These are phyloP conservation scores for Penicillium atrosanguineum DNA, from an alignment of 495 filamentous ascomycete species.

Conservation along the genomic window DNA sequence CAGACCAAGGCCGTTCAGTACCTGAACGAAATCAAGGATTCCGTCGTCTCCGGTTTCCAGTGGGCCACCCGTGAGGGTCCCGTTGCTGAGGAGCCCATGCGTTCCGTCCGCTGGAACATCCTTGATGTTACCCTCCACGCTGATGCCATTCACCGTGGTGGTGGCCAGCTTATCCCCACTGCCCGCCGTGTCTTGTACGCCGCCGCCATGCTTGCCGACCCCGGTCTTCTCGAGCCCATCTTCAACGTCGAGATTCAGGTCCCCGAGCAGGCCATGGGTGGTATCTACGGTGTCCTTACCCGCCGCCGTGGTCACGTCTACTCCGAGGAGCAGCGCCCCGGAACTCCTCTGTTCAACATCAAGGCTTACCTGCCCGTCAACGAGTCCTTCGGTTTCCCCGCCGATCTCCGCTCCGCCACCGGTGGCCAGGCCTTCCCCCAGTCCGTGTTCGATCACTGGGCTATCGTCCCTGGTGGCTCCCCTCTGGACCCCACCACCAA, in stretches of 20 bases:
- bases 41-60: constrained; percentile 99
- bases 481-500: constrained; percentile 82
- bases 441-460: constrained; percentile 98
- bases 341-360: constrained; percentile 98
- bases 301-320: constrained; percentile 98
- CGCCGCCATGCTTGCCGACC: constrained; percentile 84
- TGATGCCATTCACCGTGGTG: constrained; percentile 99
- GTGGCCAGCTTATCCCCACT: constrained; percentile 98
- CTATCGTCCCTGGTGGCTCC: constrained; percentile 89
- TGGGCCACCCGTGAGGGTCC: constrained; percentile 98
- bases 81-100: constrained; percentile 97
- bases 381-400: constrained; percentile 99
- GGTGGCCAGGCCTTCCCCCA: constrained; percentile 99
- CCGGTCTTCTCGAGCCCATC: constrained; percentile 90
- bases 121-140: constrained; percentile 99
- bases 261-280: constrained; percentile 97
- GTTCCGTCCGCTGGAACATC: constrained; percentile 95
- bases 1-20: constrained; percentile 99
- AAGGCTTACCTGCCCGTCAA: constrained; percentile 99
- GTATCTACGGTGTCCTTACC: constrained; percentile 99
- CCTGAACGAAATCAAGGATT: constrained; percentile 99
- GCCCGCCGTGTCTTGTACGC: constrained; percentile 97
- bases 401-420: constrained; percentile 89
- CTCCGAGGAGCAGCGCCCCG: constrained; percentile 94
- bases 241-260: constrained; percentile 99